Evolutionary conservation across 805 yeast species (phyloP), one percentile per base, ranked within the genome.

Genomic region (Candida maris): DNA sequence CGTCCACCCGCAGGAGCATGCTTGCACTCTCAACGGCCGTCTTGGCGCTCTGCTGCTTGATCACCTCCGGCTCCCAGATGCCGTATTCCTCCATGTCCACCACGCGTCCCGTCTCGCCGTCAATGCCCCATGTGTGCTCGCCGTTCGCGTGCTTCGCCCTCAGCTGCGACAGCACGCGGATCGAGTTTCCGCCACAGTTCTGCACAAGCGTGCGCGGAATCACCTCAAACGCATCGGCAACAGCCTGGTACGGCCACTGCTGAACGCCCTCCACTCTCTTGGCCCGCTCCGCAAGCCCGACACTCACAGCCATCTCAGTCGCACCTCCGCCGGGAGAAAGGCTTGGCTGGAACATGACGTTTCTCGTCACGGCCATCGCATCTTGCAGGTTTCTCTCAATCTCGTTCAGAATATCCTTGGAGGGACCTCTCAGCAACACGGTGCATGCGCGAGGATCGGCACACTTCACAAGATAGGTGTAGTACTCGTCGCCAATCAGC

Each of bases 291-390:
- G 95, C 75, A 42, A 93, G 72, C 48, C 73, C 78, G 20, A 93
- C 97, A 41, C 91, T 74, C 26, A 93, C 88, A 3, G 97, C 97
- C 97, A 93, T 93, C 68, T 93, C 98, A 19, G 97, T 91, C 35
- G 99, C 98, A 53, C 99, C 98, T 43, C 98, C 99, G 54, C 99
- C 99, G 33, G 99, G 99, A 2, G 96, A 75, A 57, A 93, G 74
- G 27, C 89, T 78, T 35, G 99, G 98, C 61, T 91, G 95, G 51
- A 91, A 80, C 72, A 87, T 75, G 23, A 93, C 96, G 57, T 93
- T 93, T 62, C 96, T 79, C 14, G 97, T 81, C 30, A 93, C 98
- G 3, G 96, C 91, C 95, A 93, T 85, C 30, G 99, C 98, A 64
- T 93, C 99, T 59, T 93, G 97, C 58, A 93, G 72, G 61, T 93